Evolutionary conservation across 2,329 filamentous ascomycete genomes (phyloP).

Genomic region (Claviceps fusiformis): DNA sequence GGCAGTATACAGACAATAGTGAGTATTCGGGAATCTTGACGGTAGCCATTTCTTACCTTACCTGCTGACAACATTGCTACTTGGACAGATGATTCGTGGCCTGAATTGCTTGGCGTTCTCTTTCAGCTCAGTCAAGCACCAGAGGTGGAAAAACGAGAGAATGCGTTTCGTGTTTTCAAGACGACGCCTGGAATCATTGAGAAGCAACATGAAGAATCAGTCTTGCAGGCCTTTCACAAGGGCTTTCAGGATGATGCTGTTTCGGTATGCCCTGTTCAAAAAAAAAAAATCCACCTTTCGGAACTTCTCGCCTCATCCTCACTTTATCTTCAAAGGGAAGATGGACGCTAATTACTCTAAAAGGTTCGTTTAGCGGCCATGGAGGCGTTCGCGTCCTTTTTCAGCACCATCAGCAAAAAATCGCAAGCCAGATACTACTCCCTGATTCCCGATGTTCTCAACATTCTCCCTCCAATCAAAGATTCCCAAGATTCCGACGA

Average conservation of each 20-base stretch:
- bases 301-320: no score
- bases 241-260: conserved; percentile 86
- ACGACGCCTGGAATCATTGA: conserved; percentile 93
- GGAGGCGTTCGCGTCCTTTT: conserved; percentile 94
- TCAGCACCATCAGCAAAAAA: conserved; percentile 81
- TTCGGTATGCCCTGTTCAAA: conserved; percentile 36
- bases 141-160: conserved; percentile 75
- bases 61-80: not conserved
- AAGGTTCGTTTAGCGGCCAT: conserved; percentile 86
- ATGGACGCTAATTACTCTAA: conserved; percentile 2
- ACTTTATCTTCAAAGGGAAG: not conserved
- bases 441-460: conserved; percentile 81
- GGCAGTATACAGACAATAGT: conserved; percentile 91
- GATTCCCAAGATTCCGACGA: conserved; percentile 82
- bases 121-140: conserved; percentile 83
- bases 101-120: conserved; percentile 71
- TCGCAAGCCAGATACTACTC: conserved; percentile 75
- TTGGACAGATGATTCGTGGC: conserved; percentile 64
- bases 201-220: conserved; percentile 85
- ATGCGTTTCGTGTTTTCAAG: conserved; percentile 87
- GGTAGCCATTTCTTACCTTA: no score
- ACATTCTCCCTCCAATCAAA: conserved; percentile 88
- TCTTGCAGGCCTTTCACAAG: conserved; percentile 74
- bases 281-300: not conserved
- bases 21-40: conserved; percentile 22